Conservation (phyloP, 352 stramenopile species). For the Pythium vanterpoolii region DNA sequence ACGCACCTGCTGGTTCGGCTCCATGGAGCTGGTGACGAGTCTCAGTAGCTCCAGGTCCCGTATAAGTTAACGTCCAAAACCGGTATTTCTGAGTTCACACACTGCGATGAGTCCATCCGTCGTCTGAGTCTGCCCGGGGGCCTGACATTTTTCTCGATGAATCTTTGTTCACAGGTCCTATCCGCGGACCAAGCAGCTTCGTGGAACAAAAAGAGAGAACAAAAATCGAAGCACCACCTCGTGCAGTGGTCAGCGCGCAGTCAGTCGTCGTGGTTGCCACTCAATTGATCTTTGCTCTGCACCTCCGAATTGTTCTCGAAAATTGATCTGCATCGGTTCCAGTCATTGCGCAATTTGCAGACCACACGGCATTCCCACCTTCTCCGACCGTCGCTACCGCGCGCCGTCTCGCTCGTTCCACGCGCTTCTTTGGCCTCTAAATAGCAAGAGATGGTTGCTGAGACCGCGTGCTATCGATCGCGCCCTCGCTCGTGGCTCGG, state of each 20-base stretch:
- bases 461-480: constrained; percentile 1
- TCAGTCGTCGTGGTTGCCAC: constrained; percentile 7
- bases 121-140: constrained; percentile 1
- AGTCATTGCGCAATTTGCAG: constrained; percentile 1
- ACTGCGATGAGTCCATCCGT: background rate
- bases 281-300: background rate
- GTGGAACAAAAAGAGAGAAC: constrained; percentile 7
- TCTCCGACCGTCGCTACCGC: background rate
- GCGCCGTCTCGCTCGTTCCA: background rate
- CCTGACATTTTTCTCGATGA: background rate
- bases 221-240: constrained; percentile 3
- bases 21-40: constrained; percentile 6
- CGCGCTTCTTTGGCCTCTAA: background rate
- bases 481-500: constrained; percentile 8
- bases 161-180: constrained; percentile 10
- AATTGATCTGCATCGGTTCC: background rate
- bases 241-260: background rate
- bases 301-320: background rate
- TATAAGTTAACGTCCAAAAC: constrained; percentile 20
- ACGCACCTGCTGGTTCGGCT: constrained; percentile 17
- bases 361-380: background rate
- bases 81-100: constrained; percentile 7
- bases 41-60: background rate
- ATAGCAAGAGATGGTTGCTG: background rate
- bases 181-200: no score